These are phyloP conservation scores for Boletus pseudo-olivaceus DNA, from an alignment of 768 basidiomycete genomes.

Conservation along the genomic window DNA sequence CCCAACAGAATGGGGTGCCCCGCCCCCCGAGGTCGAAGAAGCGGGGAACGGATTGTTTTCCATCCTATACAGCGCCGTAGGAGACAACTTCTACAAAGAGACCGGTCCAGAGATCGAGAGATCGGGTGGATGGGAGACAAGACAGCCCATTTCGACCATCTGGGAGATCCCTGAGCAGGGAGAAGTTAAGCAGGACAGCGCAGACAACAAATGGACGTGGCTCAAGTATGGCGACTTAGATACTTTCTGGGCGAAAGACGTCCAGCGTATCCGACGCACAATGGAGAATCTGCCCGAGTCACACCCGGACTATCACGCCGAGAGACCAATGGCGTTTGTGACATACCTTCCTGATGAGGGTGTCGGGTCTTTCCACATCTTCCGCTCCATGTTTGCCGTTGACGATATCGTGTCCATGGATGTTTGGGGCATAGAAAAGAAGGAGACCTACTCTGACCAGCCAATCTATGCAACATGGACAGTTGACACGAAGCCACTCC, in stretches of 20 bases:
- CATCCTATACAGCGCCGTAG: conserved; percentile 45
- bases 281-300: conserved; percentile 13
- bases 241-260: conserved; percentile 34
- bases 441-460: not conserved
- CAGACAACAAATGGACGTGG: conserved; percentile 16
- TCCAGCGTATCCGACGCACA: conserved; percentile 32
- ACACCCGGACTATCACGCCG: conserved; percentile 1
- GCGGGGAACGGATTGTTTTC: conserved; percentile 43
- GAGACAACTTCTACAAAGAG: conserved; percentile 40
- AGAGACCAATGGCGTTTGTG: conserved; percentile 19
- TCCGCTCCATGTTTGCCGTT: conserved; percentile 23
- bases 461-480: conserved; percentile 41
- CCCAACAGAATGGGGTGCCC: conserved; percentile 40
- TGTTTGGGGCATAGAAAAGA: conserved; percentile 13
- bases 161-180: conserved; percentile 32
- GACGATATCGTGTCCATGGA: conserved; percentile 7
- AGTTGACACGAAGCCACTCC: conserved; percentile 31
- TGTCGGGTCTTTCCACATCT: conserved; percentile 42
- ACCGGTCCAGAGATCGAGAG: conserved; percentile 34
- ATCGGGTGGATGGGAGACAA: conserved; percentile 40
- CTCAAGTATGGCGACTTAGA: conserved; percentile 27
- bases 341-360: conserved; percentile 43
- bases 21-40: conserved; percentile 33
- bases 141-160: conserved; percentile 34
- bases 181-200: not conserved